These are phyloP conservation scores for Diaporthe destruens DNA, from an alignment of 2,329 filamentous ascomycete species.

Conservation along the genomic window DNA sequence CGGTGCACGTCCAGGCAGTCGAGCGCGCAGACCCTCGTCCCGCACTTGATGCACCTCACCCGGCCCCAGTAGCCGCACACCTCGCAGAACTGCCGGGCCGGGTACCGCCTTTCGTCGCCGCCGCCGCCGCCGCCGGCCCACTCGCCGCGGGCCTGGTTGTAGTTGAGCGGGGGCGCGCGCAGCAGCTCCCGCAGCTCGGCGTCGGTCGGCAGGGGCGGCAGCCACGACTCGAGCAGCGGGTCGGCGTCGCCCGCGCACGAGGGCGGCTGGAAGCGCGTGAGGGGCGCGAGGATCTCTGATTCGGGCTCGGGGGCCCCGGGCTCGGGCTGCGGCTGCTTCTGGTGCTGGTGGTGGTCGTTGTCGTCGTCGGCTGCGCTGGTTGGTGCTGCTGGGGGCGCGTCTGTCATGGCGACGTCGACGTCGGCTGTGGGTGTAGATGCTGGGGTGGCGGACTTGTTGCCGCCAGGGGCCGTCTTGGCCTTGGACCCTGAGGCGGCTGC, in stretches of 20 bases:
- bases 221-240: conserved; percentile 68
- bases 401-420: conserved; percentile 57
- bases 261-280: conserved; percentile 50
- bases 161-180: conserved; percentile 73
- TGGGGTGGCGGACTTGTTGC: conserved; percentile 32
- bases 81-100: conserved; percentile 72
- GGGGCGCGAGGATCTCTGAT: conserved; percentile 53
- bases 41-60: conserved; percentile 82
- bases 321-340: conserved; percentile 20
- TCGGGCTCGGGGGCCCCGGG: conserved; percentile 45
- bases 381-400: conserved; percentile 47
- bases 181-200: conserved; percentile 75
- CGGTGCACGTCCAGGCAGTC: conserved; percentile 80
- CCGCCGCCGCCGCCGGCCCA: too few relatives aligned
- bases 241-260: conserved; percentile 65
- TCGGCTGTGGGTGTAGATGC: conserved; percentile 29
- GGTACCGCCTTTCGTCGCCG: conserved; percentile 48
- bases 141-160: conserved; percentile 70
- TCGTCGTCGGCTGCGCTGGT: conserved; percentile 32
- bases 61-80: conserved; percentile 87
- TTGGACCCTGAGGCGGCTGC: conserved; percentile 38
- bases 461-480: conserved; percentile 17
- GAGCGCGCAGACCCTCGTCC: conserved; percentile 81
- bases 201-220: conserved; percentile 70
- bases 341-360: background rate